phyloP scores from a whole-genome alignment of 208 protist species.

The Crithidia mellificae region DNA sequence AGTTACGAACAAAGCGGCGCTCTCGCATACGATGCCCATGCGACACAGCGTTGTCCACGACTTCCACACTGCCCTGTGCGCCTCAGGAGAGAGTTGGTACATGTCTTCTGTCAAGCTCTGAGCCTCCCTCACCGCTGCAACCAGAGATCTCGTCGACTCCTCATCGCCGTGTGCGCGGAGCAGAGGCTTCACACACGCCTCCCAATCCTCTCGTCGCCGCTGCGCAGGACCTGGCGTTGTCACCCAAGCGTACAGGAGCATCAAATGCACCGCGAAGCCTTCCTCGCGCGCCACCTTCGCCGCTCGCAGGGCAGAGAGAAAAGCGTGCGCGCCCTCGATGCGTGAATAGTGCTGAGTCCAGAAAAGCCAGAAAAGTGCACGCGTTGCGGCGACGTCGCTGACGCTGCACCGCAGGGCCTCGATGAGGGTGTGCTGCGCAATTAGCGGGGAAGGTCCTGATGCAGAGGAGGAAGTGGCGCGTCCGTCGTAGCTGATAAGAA shows the following conservation, averaged over 20 bases:
- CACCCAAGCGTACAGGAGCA: conserved; percentile 56
- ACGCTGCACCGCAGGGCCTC: conserved; percentile 59
- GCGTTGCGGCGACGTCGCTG: conserved; percentile 33
- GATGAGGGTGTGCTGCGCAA: conserved; percentile 58
- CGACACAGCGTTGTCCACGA: conserved; percentile 49
- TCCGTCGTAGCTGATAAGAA: conserved; percentile 6
- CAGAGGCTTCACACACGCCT: conserved; percentile 2
- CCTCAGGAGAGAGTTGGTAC: conserved; percentile 44
- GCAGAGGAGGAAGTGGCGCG: background rate
- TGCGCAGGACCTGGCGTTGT: background rate
- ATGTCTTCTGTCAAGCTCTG: background rate
- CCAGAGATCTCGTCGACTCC: conserved; percentile 9
- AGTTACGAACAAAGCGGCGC: conserved; percentile 35
- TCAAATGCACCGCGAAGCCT: conserved; percentile 41
- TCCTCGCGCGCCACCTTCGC: conserved; percentile 40
- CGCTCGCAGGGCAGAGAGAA: conserved; percentile 65
- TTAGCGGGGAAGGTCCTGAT: background rate
- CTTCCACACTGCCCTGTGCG: conserved; percentile 47
- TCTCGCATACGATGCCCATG: conserved; percentile 35
- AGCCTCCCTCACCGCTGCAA: background rate
- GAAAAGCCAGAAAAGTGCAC: conserved; percentile 51
- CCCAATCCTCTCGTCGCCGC: conserved; percentile 12
- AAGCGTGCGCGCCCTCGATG: conserved; percentile 62
- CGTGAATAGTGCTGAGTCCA: conserved; percentile 52
- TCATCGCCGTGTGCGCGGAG: background rate